A percentile compares a stretch with the other conserved stretches of the same genome.
Evolutionary conservation across 2,329 filamentous ascomycete species (phyloP).

Genomic region (Aspergillus carbonarius): DNA sequence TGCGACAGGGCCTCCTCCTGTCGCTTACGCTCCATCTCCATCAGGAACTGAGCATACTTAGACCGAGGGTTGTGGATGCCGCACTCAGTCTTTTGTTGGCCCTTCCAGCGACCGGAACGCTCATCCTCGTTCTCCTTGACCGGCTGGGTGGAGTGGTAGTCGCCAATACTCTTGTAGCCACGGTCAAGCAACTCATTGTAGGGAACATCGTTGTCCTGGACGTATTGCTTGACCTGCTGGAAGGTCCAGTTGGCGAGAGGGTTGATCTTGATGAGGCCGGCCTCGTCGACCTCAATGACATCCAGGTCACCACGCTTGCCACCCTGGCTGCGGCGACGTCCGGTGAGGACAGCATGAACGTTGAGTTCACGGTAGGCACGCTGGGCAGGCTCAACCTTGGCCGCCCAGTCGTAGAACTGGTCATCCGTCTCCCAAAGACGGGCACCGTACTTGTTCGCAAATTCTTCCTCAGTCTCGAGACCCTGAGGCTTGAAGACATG

Average conservation of each 20-base stretch:
- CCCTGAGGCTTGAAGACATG: constrained; percentile 89
- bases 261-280: constrained; percentile 94
- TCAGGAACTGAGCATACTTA: constrained; percentile 82
- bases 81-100: constrained; percentile 92
- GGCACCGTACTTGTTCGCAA: constrained; percentile 77
- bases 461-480: constrained; percentile 69
- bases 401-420: constrained; percentile 92
- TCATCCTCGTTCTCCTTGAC: constrained; percentile 92
- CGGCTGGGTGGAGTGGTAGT: constrained; percentile 95
- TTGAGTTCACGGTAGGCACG: constrained; percentile 84
- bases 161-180: constrained; percentile 97
- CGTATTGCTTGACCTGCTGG: constrained; percentile 81
- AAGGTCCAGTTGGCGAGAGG: constrained; percentile 94
- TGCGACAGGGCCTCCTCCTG: constrained; percentile 56
- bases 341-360: constrained; percentile 88
- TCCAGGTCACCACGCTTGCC: constrained; percentile 87
- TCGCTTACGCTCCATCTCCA: constrained; percentile 68
- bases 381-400: constrained; percentile 95
- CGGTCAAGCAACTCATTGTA: constrained; percentile 89
- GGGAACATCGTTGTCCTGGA: constrained; percentile 81
- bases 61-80: constrained; percentile 98
- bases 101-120: constrained; percentile 95
- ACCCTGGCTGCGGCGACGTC: constrained; percentile 86
- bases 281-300: constrained; percentile 89
- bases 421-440: constrained; percentile 81